A percentile compares a stretch with the other conserved stretches of the same genome.
These are phyloP conservation scores for Amanita rubescens DNA, from an alignment of 768 basidiomycete genomes.

Conservation along the genomic window DNA sequence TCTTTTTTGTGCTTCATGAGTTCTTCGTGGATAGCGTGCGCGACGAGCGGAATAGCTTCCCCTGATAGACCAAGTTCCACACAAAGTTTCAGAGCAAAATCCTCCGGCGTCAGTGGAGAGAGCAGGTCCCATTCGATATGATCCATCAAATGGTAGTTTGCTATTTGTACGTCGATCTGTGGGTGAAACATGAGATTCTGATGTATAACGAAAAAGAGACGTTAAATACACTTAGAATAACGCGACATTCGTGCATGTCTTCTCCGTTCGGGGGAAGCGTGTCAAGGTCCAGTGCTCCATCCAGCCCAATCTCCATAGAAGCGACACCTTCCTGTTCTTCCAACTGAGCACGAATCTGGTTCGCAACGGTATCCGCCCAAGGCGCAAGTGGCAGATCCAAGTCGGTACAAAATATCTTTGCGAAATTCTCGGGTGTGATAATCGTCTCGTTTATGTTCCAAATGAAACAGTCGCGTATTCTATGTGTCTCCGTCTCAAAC, in stretches of 20 bases:
- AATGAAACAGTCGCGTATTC: conserved; percentile 90
- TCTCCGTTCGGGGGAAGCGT: conserved; percentile 37
- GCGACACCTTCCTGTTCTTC: conserved; percentile 86
- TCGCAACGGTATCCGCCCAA: conserved; percentile 75
- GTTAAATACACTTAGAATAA: conserved; percentile 60
- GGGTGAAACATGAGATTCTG: not conserved
- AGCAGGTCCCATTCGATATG: conserved; percentile 99
- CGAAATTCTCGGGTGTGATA: conserved; percentile 81
- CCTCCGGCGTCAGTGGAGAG: conserved; percentile 84
- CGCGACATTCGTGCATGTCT: conserved; percentile 70
- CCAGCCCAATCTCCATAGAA: conserved; percentile 64
- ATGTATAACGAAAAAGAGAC: not conserved
- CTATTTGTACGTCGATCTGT: conserved; percentile 98
- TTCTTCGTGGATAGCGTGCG: conserved; percentile 94
- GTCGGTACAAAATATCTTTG: conserved; percentile 81
- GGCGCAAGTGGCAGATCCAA: conserved; percentile 62
- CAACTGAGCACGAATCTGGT: conserved; percentile 84
- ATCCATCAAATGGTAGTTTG: conserved; percentile 83
- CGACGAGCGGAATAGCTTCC: conserved; percentile 81
- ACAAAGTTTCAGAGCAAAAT: conserved; percentile 74
- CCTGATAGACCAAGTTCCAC: conserved; percentile 82
- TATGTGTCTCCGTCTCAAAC: conserved; percentile 85
- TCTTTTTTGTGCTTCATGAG: conserved; percentile 93
- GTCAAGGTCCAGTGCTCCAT: conserved; percentile 42
- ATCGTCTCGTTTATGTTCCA: conserved; percentile 93